Evolutionary conservation across 1,139 yeast species (phyloP).

Genomic region (Saccharomyces hybrid): DNA sequence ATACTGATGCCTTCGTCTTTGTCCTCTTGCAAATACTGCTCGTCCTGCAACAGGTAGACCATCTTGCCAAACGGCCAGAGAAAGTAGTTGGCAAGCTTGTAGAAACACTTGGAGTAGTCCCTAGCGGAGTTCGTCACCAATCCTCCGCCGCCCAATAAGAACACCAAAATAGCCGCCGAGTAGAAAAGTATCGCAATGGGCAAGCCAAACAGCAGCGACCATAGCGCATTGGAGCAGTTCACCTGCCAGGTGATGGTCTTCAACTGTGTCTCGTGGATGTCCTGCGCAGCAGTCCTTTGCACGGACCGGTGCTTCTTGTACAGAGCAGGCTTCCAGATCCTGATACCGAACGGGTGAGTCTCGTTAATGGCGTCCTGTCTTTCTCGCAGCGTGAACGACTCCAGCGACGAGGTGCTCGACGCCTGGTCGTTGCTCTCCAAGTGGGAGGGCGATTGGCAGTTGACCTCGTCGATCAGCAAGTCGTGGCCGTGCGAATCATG

Average conservation of each 20-base stretch:
- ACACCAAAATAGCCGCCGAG: constrained; percentile 39
- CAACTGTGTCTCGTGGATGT: constrained; percentile 65
- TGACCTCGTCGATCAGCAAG: neutral
- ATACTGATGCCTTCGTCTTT: constrained; percentile 80
- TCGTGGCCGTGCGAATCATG: neutral
- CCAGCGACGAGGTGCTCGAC: constrained; percentile 56
- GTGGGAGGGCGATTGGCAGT: neutral
- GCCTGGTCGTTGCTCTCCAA: constrained; percentile 29
- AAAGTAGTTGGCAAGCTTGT: constrained; percentile 61
- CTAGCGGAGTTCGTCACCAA: constrained; percentile 39
- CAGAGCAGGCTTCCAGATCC: constrained; percentile 96
- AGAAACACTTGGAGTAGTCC: constrained; percentile 54
- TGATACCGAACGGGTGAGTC: constrained; percentile 95
- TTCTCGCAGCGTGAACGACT: constrained; percentile 82
- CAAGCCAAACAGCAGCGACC: constrained; percentile 70
- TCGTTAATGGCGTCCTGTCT: constrained; percentile 93
- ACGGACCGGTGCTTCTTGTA: constrained; percentile 90
- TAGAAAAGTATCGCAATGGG: constrained; percentile 47
- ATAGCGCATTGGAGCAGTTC: constrained; percentile 60
- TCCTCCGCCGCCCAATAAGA: constrained; percentile 37
- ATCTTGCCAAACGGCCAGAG: constrained; percentile 85
- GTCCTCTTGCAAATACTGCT: constrained; percentile 78
- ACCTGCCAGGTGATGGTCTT: constrained; percentile 54
- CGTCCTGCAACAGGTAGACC: constrained; percentile 70
- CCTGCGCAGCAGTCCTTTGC: constrained; percentile 84